Evolutionary conservation across 2,329 filamentous ascomycete species (phyloP).

Genomic region (Calonectria fujianensis): DNA sequence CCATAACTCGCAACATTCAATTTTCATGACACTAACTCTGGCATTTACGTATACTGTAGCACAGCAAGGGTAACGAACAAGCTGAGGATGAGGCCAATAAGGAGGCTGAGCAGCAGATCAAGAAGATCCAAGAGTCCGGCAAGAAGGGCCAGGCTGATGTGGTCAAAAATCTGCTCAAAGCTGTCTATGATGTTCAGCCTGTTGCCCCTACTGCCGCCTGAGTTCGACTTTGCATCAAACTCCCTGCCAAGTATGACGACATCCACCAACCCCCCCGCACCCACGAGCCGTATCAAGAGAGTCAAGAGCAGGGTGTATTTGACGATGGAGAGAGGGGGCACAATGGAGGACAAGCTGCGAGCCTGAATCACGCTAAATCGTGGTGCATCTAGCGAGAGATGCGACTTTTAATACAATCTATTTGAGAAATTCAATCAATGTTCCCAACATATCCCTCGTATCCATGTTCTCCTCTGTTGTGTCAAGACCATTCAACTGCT

Average conservation of each 20-base stretch:
- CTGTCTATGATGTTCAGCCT: constrained; percentile 90
- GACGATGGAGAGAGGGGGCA: constrained; percentile 42
- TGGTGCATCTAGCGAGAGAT: constrained; percentile 37
- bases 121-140: constrained; percentile 87
- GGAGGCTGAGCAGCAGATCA: constrained; percentile 85
- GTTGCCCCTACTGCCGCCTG: constrained; percentile 66
- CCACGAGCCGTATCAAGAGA: constrained; percentile 30
- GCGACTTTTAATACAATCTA: constrained; percentile 53
- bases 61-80: constrained; percentile 90
- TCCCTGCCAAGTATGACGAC: neutral
- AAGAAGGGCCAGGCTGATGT: constrained; percentile 87
- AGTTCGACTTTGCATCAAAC: constrained; percentile 27
- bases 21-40: constrained; percentile 31
- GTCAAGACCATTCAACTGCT: constrained; percentile 72
- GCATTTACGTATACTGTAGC: constrained; percentile 71
- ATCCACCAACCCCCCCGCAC: neutral
- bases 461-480: constrained; percentile 77
- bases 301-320: constrained; percentile 34
- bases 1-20: neutral
- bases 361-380: constrained; percentile 43
- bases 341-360: constrained; percentile 13
- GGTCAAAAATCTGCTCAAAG: constrained; percentile 86
- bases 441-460: constrained; percentile 72
- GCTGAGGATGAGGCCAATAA: constrained; percentile 88
- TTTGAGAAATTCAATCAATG: constrained; percentile 70